These are phyloP conservation scores for Myxozyma vanderwaltii DNA, from an alignment of 805 yeast species.

Conservation along the genomic window DNA sequence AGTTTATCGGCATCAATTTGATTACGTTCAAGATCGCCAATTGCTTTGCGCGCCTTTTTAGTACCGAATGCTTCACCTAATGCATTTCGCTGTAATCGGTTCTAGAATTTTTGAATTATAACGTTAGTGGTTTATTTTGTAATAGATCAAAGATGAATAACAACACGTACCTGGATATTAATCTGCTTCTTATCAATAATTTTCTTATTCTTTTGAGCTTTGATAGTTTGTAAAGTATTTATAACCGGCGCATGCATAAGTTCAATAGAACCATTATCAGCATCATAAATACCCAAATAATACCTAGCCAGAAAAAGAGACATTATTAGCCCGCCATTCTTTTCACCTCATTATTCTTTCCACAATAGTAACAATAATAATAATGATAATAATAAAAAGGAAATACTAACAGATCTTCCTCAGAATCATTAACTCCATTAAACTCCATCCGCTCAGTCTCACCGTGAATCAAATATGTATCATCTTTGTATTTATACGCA, in stretches of 20 bases:
- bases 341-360: too few relatives aligned
- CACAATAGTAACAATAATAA: too few relatives aligned
- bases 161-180: constrained; percentile 44
- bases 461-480: constrained; percentile 67
- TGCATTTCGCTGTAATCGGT: constrained; percentile 69
- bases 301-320: too few relatives aligned
- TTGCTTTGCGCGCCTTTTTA: constrained; percentile 90
- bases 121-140: neutral
- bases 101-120: constrained; percentile 22
- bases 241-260: constrained; percentile 65
- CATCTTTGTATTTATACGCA: constrained; percentile 53
- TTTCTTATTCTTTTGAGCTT: constrained; percentile 55
- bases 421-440: constrained; percentile 54
- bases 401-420: constrained; percentile 40
- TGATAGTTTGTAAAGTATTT: constrained; percentile 63
- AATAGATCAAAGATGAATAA: too few relatives aligned
- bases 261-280: constrained; percentile 62
- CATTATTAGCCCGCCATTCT: too few relatives aligned
- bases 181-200: constrained; percentile 68
- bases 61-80: constrained; percentile 98
- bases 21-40: constrained; percentile 76
- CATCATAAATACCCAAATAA: constrained; percentile 77
- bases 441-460: constrained; percentile 73
- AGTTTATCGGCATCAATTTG: constrained; percentile 82
- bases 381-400: neutral